Evolutionary conservation across 78 protist species (phyloP), one percentile per base, ranked within the genome.

Genomic region (Dictyostelium citrinum): DNA sequence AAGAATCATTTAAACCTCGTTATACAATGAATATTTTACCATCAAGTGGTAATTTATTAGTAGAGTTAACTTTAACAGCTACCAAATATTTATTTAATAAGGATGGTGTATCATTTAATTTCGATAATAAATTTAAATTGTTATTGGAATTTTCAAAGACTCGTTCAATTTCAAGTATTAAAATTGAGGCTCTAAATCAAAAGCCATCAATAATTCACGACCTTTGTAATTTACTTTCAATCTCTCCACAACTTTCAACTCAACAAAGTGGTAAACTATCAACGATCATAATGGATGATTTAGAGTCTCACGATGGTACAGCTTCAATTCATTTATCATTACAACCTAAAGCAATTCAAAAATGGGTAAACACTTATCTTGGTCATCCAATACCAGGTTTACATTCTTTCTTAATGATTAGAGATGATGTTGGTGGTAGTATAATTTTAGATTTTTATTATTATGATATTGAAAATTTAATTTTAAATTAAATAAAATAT

Each of bases 381-480:
- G 17, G 71, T 22, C 82, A 68, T n/a, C 55, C 75, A 33, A 74
- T 61, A 8, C 93, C 93, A 12, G 93, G 93, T 22, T 68, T 88
- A 14, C 93, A 88, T 49, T 74, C 82, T 9, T 88, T 88, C 49
- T 83, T 88, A 45, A 76, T 88, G 86, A 88, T 88, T 16, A 3
- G 80, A 7, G 93, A 88, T 78, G 93, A 88, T 67, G 82, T 88
- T 39, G 93, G 93, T n/a, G 93, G 93, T 17, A 88, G 93, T 88
- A 88, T 88, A 16, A 78, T 88, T 22, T 46, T 88, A 7, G 93
- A 88, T 79, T 88, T 88, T 49, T 88, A 49, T 64, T 88, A 88
- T n/a, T 88, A 88, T 67, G 93, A 88, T 35, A 88, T 88, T 55
- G 84, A 80, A 9, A 55, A 49, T 80, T 33, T 80, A 80, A 29